These are phyloP conservation scores for Lachnellula cervina DNA, from an alignment of 2,329 filamentous ascomycete genomes.

Conservation along the genomic window DNA sequence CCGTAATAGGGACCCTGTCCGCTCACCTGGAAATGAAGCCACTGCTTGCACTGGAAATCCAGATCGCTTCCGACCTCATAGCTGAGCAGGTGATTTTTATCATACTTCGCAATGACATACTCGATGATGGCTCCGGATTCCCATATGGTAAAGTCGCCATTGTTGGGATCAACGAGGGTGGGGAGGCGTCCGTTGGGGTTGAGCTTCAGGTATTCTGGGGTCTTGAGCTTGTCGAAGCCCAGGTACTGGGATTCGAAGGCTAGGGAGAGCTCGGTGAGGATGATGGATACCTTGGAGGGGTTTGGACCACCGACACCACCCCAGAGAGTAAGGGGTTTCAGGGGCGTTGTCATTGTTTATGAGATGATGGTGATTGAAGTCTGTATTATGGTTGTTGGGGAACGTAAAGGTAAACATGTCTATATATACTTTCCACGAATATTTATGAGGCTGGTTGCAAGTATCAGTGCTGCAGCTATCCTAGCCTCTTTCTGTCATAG, in stretches of 20 bases:
- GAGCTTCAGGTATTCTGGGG: conserved; percentile 31
- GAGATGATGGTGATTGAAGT: too few relatives aligned
- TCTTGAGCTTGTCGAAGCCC: conserved; percentile 37
- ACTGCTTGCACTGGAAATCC: conserved; percentile 33
- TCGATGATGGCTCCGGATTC: conserved; percentile 41
- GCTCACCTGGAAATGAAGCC: conserved; percentile 35
- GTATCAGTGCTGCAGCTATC: too few relatives aligned
- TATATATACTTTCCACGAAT: too few relatives aligned
- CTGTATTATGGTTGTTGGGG: too few relatives aligned
- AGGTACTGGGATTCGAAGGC: conserved; percentile 35
- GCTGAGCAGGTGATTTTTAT: conserved; percentile 33
- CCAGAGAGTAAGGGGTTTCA: background rate
- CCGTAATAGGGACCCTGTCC: conserved; percentile 39
- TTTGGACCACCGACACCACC: background rate
- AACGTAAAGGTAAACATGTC: too few relatives aligned
- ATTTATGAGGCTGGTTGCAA: too few relatives aligned
- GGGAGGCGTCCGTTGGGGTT: conserved; percentile 27
- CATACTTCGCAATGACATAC: conserved; percentile 38
- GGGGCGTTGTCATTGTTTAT: background rate
- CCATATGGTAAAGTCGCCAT: conserved; percentile 38
- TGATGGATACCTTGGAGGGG: background rate
- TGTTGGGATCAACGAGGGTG: conserved; percentile 34
- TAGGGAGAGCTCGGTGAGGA: conserved; percentile 34
- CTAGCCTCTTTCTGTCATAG: too few relatives aligned
- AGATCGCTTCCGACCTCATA: conserved; percentile 32